Evolutionary conservation across 208 protist genomes (phyloP), one percentile per base, ranked within the genome.

Genomic region (Naegleria fowleri): DNA sequence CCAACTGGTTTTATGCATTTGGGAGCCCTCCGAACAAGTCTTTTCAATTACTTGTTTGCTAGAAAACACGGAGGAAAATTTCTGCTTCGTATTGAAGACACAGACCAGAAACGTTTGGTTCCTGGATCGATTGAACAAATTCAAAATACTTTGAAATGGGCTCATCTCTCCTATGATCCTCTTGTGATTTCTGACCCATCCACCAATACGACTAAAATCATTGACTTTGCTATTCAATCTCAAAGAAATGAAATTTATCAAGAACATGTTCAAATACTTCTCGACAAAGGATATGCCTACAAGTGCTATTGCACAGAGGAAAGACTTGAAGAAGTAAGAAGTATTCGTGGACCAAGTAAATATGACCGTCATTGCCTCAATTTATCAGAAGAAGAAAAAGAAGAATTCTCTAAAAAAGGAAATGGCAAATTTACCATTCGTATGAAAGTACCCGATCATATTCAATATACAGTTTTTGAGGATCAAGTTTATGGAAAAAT

Each of bases 71-170:
- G 90, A 22, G 95, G 96, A 36, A 92, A 91, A 41, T 95, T 96
- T 90, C 43, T 96, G 13, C 76, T 97, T 19, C 88, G 96, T 39
- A 95, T 97, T 43, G 96, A 97, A 91, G 96, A 97, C 92, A 97
- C 96, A 48, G 95, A 89, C 29, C 90, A 94, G 75, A 92, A 83
- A 52, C 22, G 93, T 16, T 52, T 90, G 59, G 93, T 95, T 3
- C 38, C 59, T 39, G 93, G 93, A 15, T 92, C 93, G 29, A 79
- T 85, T 22, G 83, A 94, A 38, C 91, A 93, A 86, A 90, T 95
- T 25, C 85, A 90, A 13, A 36, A 92, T 25, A 92, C 91, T 75
- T 39, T 95, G n/a, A 83, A 93, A 6, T 95, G 93, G 93, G 93
- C 93, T 22, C n/a, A 36, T 58, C 36, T 58, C 6, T n/a, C 79